Percentiles rank a stretch among this genome's conserved stretches.
phyloP scores from a whole-genome alignment of 2,329 filamentous ascomycete species.

The Chaetoscypha palmicola region DNA sequence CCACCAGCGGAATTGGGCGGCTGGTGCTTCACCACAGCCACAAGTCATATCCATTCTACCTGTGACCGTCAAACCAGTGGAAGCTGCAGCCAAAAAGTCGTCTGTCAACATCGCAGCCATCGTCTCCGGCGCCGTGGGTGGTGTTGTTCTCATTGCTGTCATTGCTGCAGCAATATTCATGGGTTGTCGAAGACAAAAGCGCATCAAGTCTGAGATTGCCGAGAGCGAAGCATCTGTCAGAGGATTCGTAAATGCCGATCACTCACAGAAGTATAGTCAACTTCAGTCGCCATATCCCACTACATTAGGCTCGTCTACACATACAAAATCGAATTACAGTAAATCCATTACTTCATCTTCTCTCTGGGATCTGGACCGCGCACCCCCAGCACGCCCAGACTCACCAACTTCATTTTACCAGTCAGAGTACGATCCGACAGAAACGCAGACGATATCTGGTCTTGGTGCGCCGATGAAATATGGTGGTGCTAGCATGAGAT shows the following conservation, averaged over 20 bases:
- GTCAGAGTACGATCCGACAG: constrained; percentile 2
- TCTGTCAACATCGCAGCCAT: constrained; percentile 5
- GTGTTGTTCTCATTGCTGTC: constrained; percentile 10
- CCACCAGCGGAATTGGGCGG: constrained; percentile 24
- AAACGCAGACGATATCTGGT: constrained; percentile 2
- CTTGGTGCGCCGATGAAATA: not conserved
- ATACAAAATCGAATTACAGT: not conserved
- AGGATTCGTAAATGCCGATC: not conserved
- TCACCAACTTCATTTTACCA: constrained; percentile 6
- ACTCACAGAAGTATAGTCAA: not conserved
- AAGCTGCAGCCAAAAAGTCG: not conserved
- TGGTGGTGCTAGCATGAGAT: not conserved
- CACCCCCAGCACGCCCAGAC: constrained; percentile 1
- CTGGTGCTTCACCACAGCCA: constrained; percentile 8
- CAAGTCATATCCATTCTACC: constrained; percentile 19
- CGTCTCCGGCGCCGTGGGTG: constrained; percentile 5
- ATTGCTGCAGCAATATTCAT: constrained; percentile 11
- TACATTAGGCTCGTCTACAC: not conserved
- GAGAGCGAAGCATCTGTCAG: not conserved
- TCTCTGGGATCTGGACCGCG: not conserved
- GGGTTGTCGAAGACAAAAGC: constrained; percentile 1
- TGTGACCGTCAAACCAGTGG: not conserved
- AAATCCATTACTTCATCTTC: constrained; percentile 2
- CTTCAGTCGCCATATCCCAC: not conserved
- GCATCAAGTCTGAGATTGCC: not conserved